Base-by-base conservation (phyloP, 176 grass and related monocot genomes). In the Bromus sterilis region DNA sequence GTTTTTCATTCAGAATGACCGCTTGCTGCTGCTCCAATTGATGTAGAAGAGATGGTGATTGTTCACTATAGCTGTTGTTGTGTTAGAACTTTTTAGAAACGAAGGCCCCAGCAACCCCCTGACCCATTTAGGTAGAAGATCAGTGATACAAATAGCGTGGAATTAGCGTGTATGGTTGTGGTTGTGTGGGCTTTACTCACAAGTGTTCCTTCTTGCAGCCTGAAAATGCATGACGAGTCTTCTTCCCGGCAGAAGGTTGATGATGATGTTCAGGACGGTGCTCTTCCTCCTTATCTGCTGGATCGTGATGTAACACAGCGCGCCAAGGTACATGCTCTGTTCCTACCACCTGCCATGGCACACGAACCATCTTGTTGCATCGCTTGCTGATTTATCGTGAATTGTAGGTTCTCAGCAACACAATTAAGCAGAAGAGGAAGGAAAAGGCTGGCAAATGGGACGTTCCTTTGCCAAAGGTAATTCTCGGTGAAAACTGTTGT, bases 401-500 rank as follows among this genome's bases (percentile, higher is more conserved):
- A 57, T 6, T 69, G 23, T 53, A 97, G 94, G 82, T 94, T 46
- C 84, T 97, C 13, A 97, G 94, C 91, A 97, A 97, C 86, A 97
- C 89, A 60, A 92, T 97, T 49, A 94, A 94, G 81, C 94, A 97
- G 77, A 97, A 94, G 76, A 94, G 94, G 61, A 90, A 88, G 79
- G 91, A 97, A 72, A 97, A 94, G 56, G 91, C 94, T 58, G 91
- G 91, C 20, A 97, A 94, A 85, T 97, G 94, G 91, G 94, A 94
- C 43, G 94, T 97, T 68, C 94, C 94, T 31, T 83, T 97, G 85
- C 91, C 91, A 34, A 97, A 94, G 88, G 91, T 97, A 72, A 74
- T 76, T 32, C n/a, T 57, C 16, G 59, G 14, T 24, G 15, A 35
- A 42, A 26, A 15, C 75, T 51, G 18, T 0, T 13, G 1, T 58